Conservation (phyloP, 805 yeast species). For the Spathaspora gorwiae region DNA sequence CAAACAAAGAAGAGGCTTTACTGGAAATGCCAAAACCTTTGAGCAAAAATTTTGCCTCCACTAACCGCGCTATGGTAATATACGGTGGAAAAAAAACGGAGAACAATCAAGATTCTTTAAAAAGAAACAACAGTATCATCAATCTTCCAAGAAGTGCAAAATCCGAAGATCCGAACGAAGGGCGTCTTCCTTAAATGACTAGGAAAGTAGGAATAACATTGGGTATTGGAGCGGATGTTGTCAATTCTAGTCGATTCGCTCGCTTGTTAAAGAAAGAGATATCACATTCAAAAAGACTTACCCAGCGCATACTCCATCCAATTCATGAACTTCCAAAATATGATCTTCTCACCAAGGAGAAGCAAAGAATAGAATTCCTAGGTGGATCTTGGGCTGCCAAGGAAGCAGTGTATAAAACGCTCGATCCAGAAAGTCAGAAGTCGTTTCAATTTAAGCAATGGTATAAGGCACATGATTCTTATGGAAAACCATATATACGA, state of each 20-base stretch:
- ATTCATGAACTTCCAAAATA: conserved; percentile 37
- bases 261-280: conserved; percentile 33
- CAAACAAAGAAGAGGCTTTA: too few relatives aligned
- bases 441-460: conserved; percentile 54
- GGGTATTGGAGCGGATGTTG: conserved; percentile 58
- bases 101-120: too few relatives aligned
- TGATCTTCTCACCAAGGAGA: conserved; percentile 12
- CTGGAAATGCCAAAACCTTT: too few relatives aligned
- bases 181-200: too few relatives aligned
- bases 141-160: too few relatives aligned
- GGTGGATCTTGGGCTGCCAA: conserved; percentile 69
- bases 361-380: conserved; percentile 28
- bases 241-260: conserved; percentile 43
- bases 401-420: conserved; percentile 66
- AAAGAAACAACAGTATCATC: not conserved
- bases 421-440: conserved; percentile 47
- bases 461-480: conserved; percentile 41
- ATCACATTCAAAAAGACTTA: conserved; percentile 32
- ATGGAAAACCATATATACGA: conserved; percentile 44
- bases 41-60: too few relatives aligned
- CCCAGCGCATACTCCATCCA: conserved; percentile 49
- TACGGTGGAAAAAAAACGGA: too few relatives aligned
- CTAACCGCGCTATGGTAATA: too few relatives aligned
- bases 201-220: conserved; percentile 12
- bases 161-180: too few relatives aligned